Conservation (phyloP, 176 grass and related monocot genomes). For the Typha latifolia region DNA sequence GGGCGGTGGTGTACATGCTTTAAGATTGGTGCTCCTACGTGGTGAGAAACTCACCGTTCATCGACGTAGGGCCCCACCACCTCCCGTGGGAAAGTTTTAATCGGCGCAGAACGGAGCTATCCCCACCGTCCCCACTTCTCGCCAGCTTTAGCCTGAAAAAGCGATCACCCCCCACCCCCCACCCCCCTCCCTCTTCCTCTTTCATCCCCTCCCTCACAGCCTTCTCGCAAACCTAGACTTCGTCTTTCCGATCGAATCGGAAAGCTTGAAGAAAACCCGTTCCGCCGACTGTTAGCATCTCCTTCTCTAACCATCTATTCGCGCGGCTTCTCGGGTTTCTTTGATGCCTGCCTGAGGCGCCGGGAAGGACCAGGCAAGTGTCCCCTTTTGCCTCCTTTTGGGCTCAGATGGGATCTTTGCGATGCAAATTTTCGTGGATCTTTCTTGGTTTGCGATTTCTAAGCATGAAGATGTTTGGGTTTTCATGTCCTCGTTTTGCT, state of each 20-base stretch:
- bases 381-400: not conserved
- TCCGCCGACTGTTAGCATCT: not conserved
- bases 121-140: not conserved
- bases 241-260: conserved; percentile 9
- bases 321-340: not conserved
- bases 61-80: not conserved
- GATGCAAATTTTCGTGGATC: not conserved
- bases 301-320: not conserved
- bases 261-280: not conserved
- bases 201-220: not conserved
- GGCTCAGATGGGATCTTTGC: not conserved
- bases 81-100: not conserved
- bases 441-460: not conserved
- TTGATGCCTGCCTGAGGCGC: not conserved
- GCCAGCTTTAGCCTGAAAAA: not conserved
- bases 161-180: not conserved
- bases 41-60: not conserved
- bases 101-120: not conserved
- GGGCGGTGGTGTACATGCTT: too few relatives aligned
- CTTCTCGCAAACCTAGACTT: conserved; percentile 2
- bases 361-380: not conserved
- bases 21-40: not conserved
- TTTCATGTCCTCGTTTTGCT: too few relatives aligned
- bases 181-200: not conserved
- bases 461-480: too few relatives aligned